These are phyloP conservation scores for Talaromyces sp. DNA, from an alignment of 2,329 filamentous ascomycete species.

Conservation along the genomic window DNA sequence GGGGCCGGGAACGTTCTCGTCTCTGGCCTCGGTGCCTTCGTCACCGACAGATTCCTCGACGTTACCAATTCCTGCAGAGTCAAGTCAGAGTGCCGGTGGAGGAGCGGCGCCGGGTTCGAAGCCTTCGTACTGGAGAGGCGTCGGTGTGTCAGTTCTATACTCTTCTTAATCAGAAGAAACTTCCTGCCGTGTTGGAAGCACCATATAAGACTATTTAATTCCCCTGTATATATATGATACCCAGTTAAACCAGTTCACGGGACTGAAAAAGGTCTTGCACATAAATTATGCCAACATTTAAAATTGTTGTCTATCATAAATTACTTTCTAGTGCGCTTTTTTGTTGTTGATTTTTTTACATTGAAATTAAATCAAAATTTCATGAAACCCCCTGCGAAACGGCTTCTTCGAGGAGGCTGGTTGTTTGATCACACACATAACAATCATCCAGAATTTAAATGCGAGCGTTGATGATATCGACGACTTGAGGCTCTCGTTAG, in stretches of 20 bases:
- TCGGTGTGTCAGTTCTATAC: slow-evolving; percentile 38
- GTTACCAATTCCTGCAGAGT: not conserved
- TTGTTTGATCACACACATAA: not conserved
- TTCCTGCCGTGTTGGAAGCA: not conserved
- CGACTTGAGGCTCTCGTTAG: slow-evolving; percentile 36
- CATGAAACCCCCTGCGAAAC: not conserved
- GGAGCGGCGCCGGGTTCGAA: slow-evolving; percentile 12
- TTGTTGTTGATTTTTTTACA: not conserved
- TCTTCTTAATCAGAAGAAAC: slow-evolving; percentile 27
- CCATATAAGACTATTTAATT: not conserved
- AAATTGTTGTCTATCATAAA: not conserved
- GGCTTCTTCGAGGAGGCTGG: not conserved
- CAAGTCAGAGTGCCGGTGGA: slow-evolving; percentile 9
- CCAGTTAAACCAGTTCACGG: not conserved
- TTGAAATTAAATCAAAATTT: not conserved
- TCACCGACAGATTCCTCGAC: slow-evolving; percentile 16
- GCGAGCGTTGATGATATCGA: slow-evolving; percentile 64
- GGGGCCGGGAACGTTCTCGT: slow-evolving; percentile 47
- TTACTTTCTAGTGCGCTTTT: not conserved
- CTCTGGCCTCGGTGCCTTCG: slow-evolving; percentile 20
- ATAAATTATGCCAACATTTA: slow-evolving; percentile 1
- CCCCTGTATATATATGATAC: slow-evolving; percentile 4
- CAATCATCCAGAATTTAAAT: slow-evolving; percentile 26
- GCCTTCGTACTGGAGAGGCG: slow-evolving; percentile 34
- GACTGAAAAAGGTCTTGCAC: not conserved